A percentile compares a stretch with the other conserved stretches of the same genome.
Conservation (phyloP, 768 basidiomycete species). For the Suillus spraguei region DNA sequence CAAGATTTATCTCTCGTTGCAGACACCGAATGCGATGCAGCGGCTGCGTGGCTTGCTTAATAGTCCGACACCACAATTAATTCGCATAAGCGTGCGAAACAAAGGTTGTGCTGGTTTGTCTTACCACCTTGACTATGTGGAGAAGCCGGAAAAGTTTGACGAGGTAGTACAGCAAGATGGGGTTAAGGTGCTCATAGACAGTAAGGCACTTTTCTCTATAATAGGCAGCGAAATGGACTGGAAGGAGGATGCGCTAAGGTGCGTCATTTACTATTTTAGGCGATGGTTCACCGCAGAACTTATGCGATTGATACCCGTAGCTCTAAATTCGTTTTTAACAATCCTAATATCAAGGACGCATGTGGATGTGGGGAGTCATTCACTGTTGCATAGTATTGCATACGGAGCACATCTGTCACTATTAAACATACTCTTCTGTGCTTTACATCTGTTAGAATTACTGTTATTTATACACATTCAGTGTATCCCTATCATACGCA, state of each 20-base stretch:
- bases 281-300: constrained; percentile 3
- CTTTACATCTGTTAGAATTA: constrained; percentile 10
- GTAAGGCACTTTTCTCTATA: constrained; percentile 95
- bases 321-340: constrained; percentile 82
- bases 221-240: constrained; percentile 99
- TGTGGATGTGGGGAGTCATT: constrained; percentile 97
- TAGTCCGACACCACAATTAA: constrained; percentile 87
- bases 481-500: constrained; percentile 34
- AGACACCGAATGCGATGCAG: constrained; percentile 82
- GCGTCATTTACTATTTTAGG: constrained; percentile 28
- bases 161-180: constrained; percentile 97
- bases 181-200: constrained; percentile 91
- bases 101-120: constrained; percentile 94
- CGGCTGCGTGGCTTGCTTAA: constrained; percentile 73
- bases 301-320: constrained; percentile 38
- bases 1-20: constrained; percentile 11
- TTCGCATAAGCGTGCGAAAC: constrained; percentile 94
- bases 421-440: constrained; percentile 6
- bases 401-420: constrained; percentile 14
- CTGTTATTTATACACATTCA: constrained; percentile 8
- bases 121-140: constrained; percentile 93
- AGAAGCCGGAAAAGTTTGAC: constrained; percentile 87
- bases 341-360: constrained; percentile 93
- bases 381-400: constrained; percentile 45
- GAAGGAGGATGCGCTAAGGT: constrained; percentile 92